phyloP scores from a whole-genome alignment of 202 grass and related monocot genomes.

The Zizania palustris region DNA sequence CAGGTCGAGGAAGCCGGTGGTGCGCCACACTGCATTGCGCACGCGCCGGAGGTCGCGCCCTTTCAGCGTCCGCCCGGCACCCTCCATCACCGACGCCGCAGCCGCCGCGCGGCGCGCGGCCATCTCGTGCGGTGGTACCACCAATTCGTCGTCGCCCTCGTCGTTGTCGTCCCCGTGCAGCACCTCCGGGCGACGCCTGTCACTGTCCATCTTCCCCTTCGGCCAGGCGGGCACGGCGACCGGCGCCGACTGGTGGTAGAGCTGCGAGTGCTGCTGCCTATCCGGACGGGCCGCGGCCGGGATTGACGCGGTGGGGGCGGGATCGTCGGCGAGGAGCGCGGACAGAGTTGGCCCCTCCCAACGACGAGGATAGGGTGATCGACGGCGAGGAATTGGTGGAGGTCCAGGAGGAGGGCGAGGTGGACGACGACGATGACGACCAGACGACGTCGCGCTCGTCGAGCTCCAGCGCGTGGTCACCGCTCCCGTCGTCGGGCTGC shows the following conservation, averaged over 20 bases:
- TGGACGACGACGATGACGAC: constrained; percentile 44
- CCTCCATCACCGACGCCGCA: constrained; percentile 69
- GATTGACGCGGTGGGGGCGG: constrained; percentile 30
- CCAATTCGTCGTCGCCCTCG: constrained; percentile 37
- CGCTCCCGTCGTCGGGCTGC: constrained; percentile 46
- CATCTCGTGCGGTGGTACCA: constrained; percentile 85
- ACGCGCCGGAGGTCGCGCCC: constrained; percentile 80
- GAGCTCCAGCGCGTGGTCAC: constrained; percentile 61
- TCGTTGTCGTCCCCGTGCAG: constrained; percentile 35
- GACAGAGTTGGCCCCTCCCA: constrained; percentile 31
- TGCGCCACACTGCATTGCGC: constrained; percentile 80
- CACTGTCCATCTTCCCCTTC: constrained; percentile 6
- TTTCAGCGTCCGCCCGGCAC: constrained; percentile 74
- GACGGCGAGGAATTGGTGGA: constrained; percentile 54
- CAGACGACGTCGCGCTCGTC: constrained; percentile 90
- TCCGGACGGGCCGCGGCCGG: constrained; percentile 26
- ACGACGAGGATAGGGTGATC: constrained; percentile 5
- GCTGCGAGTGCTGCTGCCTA: constrained; percentile 34
- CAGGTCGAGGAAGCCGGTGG: constrained; percentile 90
- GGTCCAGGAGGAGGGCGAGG: constrained; percentile 33
- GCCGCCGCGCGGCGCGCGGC: constrained; percentile 54
- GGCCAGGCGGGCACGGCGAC: constrained; percentile 68
- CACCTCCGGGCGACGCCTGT: constrained; percentile 6
- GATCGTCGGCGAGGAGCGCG: constrained; percentile 52
- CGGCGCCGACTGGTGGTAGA: constrained; percentile 67